A percentile compares a stretch with the other conserved stretches of the same genome.
Conservation (phyloP, 2,329 filamentous ascomycete species). For the Fusarium incarnatum region DNA sequence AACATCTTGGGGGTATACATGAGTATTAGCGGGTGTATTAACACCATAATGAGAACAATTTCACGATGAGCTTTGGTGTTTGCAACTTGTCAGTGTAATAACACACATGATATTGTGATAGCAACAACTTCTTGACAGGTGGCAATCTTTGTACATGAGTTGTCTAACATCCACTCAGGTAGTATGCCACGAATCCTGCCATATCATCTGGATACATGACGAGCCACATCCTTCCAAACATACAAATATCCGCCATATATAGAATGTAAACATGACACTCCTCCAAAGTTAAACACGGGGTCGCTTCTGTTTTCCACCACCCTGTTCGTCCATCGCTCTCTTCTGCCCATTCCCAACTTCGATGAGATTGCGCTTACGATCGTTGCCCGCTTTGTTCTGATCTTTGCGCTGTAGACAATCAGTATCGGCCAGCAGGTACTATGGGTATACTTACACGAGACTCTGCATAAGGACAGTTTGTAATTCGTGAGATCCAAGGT, state of each 20-base stretch:
- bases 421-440: rapidly evolving
- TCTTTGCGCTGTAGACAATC: constrained; percentile 34
- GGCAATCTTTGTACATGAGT: not conserved
- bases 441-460: constrained; percentile 20
- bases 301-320: constrained; percentile 22
- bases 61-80: not conserved
- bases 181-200: not conserved
- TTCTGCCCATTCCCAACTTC: constrained; percentile 27
- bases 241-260: not conserved
- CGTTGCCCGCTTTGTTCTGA: constrained; percentile 42
- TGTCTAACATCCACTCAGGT: not conserved
- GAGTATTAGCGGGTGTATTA: constrained; percentile 27
- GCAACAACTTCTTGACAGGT: not conserved
- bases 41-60: constrained; percentile 29
- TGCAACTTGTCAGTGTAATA: too few species aligned
- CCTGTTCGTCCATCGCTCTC: constrained; percentile 27
- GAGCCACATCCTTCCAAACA: not conserved
- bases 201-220: not conserved
- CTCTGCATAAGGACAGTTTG: constrained; percentile 39
- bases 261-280: not conserved
- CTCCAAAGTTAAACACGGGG: not conserved
- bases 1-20: constrained; percentile 24
- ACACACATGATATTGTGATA: not conserved
- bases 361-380: constrained; percentile 36
- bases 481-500: constrained; percentile 37